Evolutionary conservation across 2,329 filamentous ascomycete species (phyloP), one percentile per base, ranked within the genome.

Genomic region (Pestalotiopsis sp.): DNA sequence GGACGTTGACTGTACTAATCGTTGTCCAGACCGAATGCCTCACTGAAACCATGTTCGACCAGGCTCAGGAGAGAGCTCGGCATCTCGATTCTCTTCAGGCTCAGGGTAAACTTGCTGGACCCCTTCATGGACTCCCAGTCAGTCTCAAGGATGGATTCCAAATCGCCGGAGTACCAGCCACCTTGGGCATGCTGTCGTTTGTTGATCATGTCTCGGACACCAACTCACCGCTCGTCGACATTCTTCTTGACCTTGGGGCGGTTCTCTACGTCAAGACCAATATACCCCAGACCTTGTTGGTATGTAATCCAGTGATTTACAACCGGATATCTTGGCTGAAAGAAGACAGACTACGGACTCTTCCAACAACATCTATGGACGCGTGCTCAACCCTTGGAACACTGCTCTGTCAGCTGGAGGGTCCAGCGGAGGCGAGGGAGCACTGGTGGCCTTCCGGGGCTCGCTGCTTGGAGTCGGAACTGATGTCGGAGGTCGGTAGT

Each of bases 121-220:
- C 89, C 4, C 80, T 92, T 7, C 90, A 92, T 77, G 90, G 90
- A 2, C 78, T 90, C 0, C 87, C 88, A 0, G 80, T 90, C 25
- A 72, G 68, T n/a, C 66, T 75, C 61, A 82, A 80, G 75, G 89
- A 91, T 77, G 86, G 86, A 60, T 88, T 91, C 78, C 84, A 88
- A 66, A 77, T 90, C 57, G 79, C 80, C 2, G 84, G 87, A 61
- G 79, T 84, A 39, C 83, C 87, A 64, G 83, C 84, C 4, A 86
- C 84, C 0, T 81, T 87, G 4, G 89, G 88, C 17, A 17, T 52
- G 14, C 45, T 52, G 14, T 52, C n/a, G 17, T 52, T n/a, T 9
- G 45, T 52, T 52, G 45, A 52, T 7, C 20, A n/a, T 20, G 45
- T 52, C 4, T 45, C 71, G 1, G 62, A 52, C n/a, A 68, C 69